Conservation (phyloP, 371 early-diverging fungal species). For the Rhizomucor miehei region DNA sequence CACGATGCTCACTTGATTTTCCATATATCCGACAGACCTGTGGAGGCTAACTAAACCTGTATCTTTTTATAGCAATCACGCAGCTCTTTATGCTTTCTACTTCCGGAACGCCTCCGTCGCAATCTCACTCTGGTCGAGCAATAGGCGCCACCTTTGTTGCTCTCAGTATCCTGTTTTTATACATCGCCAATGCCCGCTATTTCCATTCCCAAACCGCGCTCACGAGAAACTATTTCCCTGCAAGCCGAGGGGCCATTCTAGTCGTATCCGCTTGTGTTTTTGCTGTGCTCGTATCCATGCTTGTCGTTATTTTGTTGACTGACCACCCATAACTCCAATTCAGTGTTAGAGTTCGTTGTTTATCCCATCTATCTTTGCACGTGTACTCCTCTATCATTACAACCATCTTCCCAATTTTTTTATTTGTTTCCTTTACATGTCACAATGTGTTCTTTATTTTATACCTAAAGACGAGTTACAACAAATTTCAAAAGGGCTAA, state of each 20-base stretch:
- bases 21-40: too few relatives aligned
- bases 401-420: too few relatives aligned
- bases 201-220: slow-evolving; percentile 69
- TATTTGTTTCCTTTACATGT: too few relatives aligned
- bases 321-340: too few relatives aligned
- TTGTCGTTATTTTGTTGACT: slow-evolving; percentile 19
- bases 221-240: slow-evolving; percentile 69
- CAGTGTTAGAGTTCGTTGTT: too few relatives aligned
- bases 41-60: too few relatives aligned
- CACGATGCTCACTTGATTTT: background rate
- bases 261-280: slow-evolving; percentile 46
- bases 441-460: too few relatives aligned
- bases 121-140: slow-evolving; percentile 32
- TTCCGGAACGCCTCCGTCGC: slow-evolving; percentile 5
- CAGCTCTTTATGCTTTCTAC: slow-evolving; percentile 64
- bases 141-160: slow-evolving; percentile 62
- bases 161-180: slow-evolving; percentile 64
- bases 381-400: too few relatives aligned
- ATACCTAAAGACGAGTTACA: too few relatives aligned
- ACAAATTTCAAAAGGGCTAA: too few relatives aligned
- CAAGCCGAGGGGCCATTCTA: slow-evolving; percentile 64
- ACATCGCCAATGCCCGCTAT: slow-evolving; percentile 69
- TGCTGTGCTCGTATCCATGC: slow-evolving; percentile 48
- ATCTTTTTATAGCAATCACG: slow-evolving; percentile 49
- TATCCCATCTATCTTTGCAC: too few relatives aligned